Base-by-base conservation (phyloP, 225 moss, liverwort and hornwort species). In the Sphagnum tenellum region DNA sequence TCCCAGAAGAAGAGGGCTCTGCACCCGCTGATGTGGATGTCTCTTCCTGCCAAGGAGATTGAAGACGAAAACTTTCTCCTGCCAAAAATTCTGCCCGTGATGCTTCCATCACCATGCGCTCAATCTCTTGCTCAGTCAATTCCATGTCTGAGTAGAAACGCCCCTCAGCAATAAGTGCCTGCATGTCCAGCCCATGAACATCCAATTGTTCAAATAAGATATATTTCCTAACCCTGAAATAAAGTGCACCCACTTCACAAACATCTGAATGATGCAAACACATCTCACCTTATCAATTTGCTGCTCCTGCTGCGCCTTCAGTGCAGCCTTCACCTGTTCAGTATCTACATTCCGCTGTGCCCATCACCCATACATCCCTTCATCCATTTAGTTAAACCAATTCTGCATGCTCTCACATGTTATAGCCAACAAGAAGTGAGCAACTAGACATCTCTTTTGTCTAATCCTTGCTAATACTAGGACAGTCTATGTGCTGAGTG, bases 91-190 rank as follows among this genome's bases (percentile, higher is more conserved):
- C 95, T 45, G 89, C 95, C 63, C 92, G 84, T 67, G 95, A 95
- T 61, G 88, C 95, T 69, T 95, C 95, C 78, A 95, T 92, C 73
- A 95, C 95, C 95, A 95, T 95, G 54, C 95, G 86, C 71, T 95
- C 80, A 67, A 95, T 95, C 76, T 95, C 95, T 88, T 92, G 95
- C 76, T 95, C 95, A 2, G 95, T 95, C 63, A 95, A 70, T 67
- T 95, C 92, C 80, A 95, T 86, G 65, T 95, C 95, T 49, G 95
- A 95, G 69, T 92, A 92, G 75, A 89, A 94, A 48, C 91, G 81
- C 51, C 94, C 94, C 74, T 94, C 94, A 9, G 94, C 94, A 69
- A 95, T 79, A 55, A 95, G 79, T 69, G 89, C 92, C 95, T 95
- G 70, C 59, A 63, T 12, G 63, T 74, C 3, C 10, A 52, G 6